phyloP scores from a whole-genome alignment of 208 protist species.

The Acanthamoeba castellanii region DNA sequence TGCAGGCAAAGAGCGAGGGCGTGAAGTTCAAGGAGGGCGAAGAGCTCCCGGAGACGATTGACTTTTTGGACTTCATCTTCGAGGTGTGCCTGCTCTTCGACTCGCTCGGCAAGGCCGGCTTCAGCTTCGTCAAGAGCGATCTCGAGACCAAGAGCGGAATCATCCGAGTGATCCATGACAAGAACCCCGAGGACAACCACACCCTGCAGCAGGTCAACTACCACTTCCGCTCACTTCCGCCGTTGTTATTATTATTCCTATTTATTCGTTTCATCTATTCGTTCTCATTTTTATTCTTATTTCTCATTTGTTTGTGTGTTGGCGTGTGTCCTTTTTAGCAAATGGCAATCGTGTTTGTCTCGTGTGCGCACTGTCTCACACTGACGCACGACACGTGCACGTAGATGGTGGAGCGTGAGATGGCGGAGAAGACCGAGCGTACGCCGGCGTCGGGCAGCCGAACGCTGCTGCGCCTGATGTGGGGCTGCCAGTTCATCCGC shows the following conservation, averaged over 20 bases:
- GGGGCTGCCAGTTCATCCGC: conserved; percentile 47
- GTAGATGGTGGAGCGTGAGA: conserved; percentile 22
- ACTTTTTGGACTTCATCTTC: conserved; percentile 4
- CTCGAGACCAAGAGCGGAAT: conserved; percentile 38
- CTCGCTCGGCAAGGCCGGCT: conserved; percentile 36
- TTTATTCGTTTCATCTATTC: not conserved
- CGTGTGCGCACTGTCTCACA: no score
- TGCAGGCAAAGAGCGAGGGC: conserved; percentile 24
- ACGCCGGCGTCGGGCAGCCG: conserved; percentile 23
- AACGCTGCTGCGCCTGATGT: conserved; percentile 39
- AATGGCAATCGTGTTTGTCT: no score
- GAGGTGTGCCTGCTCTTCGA: conserved; percentile 32
- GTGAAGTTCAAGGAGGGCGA: conserved; percentile 8
- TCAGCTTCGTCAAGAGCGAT: conserved; percentile 46
- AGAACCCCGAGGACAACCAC: conserved; percentile 21
- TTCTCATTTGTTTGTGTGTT: no score
- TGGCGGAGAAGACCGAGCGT: conserved; percentile 11
- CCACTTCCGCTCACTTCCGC: not conserved
- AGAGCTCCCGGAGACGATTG: not conserved
- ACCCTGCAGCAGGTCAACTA: not conserved
- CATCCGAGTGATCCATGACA: not conserved
- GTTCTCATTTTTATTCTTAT: not conserved
- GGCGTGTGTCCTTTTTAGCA: no score
- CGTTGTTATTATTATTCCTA: not conserved
- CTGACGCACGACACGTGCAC: not conserved